phyloP scores from a whole-genome alignment of 2,329 filamentous ascomycete genomes.

The Blastomyces gilchristii region DNA sequence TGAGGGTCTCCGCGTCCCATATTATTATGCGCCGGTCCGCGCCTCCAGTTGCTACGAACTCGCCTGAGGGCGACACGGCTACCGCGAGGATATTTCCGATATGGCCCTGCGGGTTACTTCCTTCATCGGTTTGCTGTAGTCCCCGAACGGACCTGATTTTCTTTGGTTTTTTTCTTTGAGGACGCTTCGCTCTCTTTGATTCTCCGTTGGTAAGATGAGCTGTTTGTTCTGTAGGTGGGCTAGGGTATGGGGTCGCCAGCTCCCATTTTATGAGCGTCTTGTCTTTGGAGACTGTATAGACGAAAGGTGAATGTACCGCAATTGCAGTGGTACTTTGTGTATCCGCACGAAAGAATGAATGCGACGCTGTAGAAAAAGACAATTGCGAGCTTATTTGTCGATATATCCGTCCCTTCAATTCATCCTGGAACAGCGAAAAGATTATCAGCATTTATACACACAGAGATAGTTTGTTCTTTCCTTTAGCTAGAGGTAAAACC shows the following conservation, averaged over 20 bases:
- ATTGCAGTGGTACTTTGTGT: slow-evolving; percentile 68
- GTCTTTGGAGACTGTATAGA: slow-evolving; percentile 85
- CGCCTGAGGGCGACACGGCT: slow-evolving; percentile 78
- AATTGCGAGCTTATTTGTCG: slow-evolving; percentile 65
- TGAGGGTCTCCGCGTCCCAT: slow-evolving; percentile 72
- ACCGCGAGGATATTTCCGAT: slow-evolving; percentile 70
- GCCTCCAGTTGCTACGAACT: slow-evolving; percentile 83
- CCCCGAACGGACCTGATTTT: slow-evolving; percentile 41
- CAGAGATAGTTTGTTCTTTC: slow-evolving; percentile 6
- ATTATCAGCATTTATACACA: not conserved
- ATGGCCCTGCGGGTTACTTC: slow-evolving; percentile 55
- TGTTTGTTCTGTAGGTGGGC: slow-evolving; percentile 31
- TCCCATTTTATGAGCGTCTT: slow-evolving; percentile 80
- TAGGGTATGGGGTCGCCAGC: slow-evolving; percentile 45
- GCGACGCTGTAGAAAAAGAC: slow-evolving; percentile 55
- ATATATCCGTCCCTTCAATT: slow-evolving; percentile 83
- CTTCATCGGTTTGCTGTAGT: slow-evolving; percentile 32
- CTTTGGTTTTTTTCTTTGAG: slow-evolving; percentile 36
- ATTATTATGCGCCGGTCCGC: slow-evolving; percentile 75
- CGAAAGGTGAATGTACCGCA: slow-evolving; percentile 65
- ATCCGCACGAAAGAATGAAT: slow-evolving; percentile 68
- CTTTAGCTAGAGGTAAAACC: slow-evolving; percentile 17
- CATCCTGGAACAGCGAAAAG: slow-evolving; percentile 42
- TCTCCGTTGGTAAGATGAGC: slow-evolving; percentile 53
- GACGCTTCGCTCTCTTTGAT: slow-evolving; percentile 48